Evolutionary conservation across 371 early-diverging fungal genomes (phyloP).

Genomic region (Mortierella sp.): DNA sequence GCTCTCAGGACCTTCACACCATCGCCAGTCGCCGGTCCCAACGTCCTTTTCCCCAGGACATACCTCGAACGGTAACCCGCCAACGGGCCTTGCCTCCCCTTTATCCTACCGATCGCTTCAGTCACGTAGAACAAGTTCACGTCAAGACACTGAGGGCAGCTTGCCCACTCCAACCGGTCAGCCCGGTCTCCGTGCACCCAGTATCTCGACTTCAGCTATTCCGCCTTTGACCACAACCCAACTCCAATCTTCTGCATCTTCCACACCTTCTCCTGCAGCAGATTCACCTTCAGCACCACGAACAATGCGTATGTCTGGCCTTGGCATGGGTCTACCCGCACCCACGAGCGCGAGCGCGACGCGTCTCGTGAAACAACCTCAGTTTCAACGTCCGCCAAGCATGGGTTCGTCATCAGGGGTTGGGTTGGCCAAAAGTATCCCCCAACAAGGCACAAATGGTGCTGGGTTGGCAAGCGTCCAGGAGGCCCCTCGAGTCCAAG

Average conservation of each 20-base stretch:
- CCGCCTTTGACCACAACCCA: constrained; percentile 24
- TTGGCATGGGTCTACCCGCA: constrained; percentile 24
- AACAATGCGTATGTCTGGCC: constrained; percentile 22
- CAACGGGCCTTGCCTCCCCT: constrained; percentile 20
- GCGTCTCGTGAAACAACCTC: constrained; percentile 32
- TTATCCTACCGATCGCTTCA: constrained; percentile 23
- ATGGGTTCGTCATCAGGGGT: background rate
- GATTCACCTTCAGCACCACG: constrained; percentile 33
- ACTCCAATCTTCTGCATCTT: too few relatives aligned
- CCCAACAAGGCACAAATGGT: too few relatives aligned
- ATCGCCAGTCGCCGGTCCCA: constrained; percentile 15
- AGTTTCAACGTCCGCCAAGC: constrained; percentile 40
- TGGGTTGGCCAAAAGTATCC: too few relatives aligned
- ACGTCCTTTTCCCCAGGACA: constrained; percentile 9
- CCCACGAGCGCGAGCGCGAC: constrained; percentile 8
- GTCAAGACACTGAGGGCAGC: constrained; percentile 10
- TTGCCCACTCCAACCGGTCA: constrained; percentile 4
- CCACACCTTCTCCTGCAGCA: constrained; percentile 15
- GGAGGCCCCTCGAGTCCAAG: constrained; percentile 14
- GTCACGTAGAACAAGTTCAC: constrained; percentile 29
- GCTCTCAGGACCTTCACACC: constrained; percentile 3
- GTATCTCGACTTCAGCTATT: constrained; percentile 16
- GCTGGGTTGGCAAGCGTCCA: too few relatives aligned
- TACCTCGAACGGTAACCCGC: constrained; percentile 4
- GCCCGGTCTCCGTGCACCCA: constrained; percentile 17